Evolutionary conservation across 805 yeast species (phyloP), one percentile per base, ranked within the genome.

Genomic region (Candida schatavii): DNA sequence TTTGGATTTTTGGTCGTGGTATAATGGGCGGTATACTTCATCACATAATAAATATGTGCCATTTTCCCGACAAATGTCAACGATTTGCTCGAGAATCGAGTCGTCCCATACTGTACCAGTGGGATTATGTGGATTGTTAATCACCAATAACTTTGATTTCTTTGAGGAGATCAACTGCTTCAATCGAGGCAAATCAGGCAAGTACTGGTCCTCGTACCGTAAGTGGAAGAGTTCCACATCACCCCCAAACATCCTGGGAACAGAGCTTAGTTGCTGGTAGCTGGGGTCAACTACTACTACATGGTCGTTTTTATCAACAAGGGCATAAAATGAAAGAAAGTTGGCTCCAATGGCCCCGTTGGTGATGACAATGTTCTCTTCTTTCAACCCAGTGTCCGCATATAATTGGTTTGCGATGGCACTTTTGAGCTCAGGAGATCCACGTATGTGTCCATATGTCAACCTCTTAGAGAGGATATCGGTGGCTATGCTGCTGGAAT

Each of bases 331-430:
- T 1, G 66, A 46, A 21, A 76, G 57, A 49, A 74, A 77, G 47
- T 77, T 77, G 25, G 75, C 81, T 5, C 75, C 81, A 55, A 78
- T 78, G 3, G 79, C 80, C 20, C 82, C 82, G 49, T 75, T 74
- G 19, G 80, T 73, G 22, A 75, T 54, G 17, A 77, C 63, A 20
- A 77, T 68, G 42, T 47, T 42, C 4, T 29, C 40, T 11, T 37
- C 20, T 10, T 26, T 27, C 27, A 38, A 20, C 2, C 45, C 46
- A 5, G 32, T 35, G 3, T 53, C 50, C 35, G 56, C 54, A 47
- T 74, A 71, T 11, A 75, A 36, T 13, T 15, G 20, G 1, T 54
- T 43, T 9, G 73, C 63, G 32, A 77, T 64, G 3, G 56, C 52
- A 4, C 35, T 9, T 39, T 72, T 60, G 42, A 77, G 56, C 21